phyloP scores from a whole-genome alignment of 768 basidiomycete genomes.

The Pholiota microspora region DNA sequence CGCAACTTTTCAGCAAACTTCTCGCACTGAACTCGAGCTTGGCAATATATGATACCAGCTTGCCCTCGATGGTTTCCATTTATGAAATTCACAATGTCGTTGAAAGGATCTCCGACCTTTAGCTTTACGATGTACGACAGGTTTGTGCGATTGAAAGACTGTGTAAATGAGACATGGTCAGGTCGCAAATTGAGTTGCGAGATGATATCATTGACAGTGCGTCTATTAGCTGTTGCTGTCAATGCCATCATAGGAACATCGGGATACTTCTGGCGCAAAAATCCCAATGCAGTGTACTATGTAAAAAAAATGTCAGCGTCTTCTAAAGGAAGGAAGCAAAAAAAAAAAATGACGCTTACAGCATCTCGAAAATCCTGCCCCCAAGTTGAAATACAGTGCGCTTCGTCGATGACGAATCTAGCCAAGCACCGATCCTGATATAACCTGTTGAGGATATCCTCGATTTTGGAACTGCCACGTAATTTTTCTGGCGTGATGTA shows the following conservation, averaged over 20 bases:
- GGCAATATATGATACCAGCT: conserved; percentile 86
- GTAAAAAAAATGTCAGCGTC: background rate
- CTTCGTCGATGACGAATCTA: conserved; percentile 94
- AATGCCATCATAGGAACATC: conserved; percentile 91
- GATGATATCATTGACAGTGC: conserved; percentile 78
- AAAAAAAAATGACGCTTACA: conserved; percentile 45
- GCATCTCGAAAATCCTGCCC: conserved; percentile 90
- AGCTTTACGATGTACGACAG: conserved; percentile 67
- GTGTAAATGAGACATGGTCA: conserved; percentile 57
- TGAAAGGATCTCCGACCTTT: conserved; percentile 39
- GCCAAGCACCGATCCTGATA: conserved; percentile 61
- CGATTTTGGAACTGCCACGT: conserved; percentile 55
- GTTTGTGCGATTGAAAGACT: conserved; percentile 95
- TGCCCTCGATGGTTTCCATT: conserved; percentile 49
- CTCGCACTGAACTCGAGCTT: conserved; percentile 73
- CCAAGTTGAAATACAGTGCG: conserved; percentile 94
- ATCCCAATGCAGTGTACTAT: conserved; percentile 68
- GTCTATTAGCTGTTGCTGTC: conserved; percentile 88
- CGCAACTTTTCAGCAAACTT: conserved; percentile 69
- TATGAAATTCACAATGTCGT: conserved; percentile 73
- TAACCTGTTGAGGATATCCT: conserved; percentile 53
- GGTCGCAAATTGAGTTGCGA: conserved; percentile 56
- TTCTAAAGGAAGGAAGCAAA: background rate
- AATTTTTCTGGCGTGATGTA: conserved; percentile 95
- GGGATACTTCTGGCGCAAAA: conserved; percentile 73